Percentiles rank a stretch among this genome's conserved stretches.
Conservation (phyloP, 2,329 filamentous ascomycete species). For the Xylaria sp. region DNA sequence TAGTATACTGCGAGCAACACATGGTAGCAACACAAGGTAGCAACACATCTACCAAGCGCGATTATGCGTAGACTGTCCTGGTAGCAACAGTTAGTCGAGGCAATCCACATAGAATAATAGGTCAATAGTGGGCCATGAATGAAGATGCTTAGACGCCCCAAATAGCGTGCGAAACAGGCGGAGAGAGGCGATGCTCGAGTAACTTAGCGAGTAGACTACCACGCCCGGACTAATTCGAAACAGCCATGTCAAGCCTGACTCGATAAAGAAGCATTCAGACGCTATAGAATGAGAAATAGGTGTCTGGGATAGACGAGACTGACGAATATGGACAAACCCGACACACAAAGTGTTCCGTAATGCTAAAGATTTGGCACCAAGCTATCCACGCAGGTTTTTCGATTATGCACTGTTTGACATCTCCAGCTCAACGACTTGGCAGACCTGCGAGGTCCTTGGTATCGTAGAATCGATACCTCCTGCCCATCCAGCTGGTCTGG, state of each 20-base stretch:
- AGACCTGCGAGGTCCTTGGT: background rate
- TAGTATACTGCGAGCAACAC: background rate
- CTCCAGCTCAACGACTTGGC: constrained; percentile 13
- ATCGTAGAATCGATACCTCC: background rate
- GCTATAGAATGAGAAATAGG: constrained; percentile 19
- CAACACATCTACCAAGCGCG: background rate
- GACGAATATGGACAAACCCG: constrained; percentile 46
- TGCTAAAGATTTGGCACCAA: constrained; percentile 37
- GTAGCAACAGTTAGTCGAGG: background rate
- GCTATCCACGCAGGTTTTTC: constrained; percentile 18
- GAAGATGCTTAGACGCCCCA: constrained; percentile 19
- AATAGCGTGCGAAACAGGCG: constrained; percentile 28
- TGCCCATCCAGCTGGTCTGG: background rate
- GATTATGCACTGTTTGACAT: constrained; percentile 30
- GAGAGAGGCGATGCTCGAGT: constrained; percentile 13
- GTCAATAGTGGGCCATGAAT: constrained; percentile 13
- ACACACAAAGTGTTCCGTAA: constrained; percentile 52
- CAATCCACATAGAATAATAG: constrained; percentile 4
- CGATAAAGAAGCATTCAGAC: constrained; percentile 5
- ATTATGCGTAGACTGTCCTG: background rate
- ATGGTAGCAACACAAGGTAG: background rate
- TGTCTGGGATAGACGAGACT: constrained; percentile 37
- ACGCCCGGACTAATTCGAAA: constrained; percentile 27
- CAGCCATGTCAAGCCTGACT: constrained; percentile 19
- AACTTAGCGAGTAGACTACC: constrained; percentile 7